These are phyloP conservation scores for Parachaetomium inaequale DNA, from an alignment of 495 filamentous ascomycete genomes.

Conservation along the genomic window DNA sequence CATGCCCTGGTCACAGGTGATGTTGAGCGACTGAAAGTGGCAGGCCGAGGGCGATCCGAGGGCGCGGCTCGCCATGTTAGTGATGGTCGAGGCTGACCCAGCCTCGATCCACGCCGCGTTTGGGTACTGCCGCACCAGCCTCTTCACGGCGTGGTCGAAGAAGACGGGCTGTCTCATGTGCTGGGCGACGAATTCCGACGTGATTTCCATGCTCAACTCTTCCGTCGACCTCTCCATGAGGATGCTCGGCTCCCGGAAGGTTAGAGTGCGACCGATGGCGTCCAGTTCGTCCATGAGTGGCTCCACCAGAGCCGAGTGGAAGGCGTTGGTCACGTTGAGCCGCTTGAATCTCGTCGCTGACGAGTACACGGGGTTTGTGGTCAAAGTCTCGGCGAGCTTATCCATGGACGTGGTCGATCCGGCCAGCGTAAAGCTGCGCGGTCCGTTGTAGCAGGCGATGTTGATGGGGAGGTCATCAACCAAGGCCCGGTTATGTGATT, in stretches of 20 bases:
- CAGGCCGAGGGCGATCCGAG: not conserved
- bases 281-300: constrained; percentile 34
- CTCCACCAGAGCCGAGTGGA: constrained; percentile 49
- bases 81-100: not conserved
- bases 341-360: constrained; percentile 27
- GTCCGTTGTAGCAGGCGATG: constrained; percentile 5
- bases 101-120: not conserved
- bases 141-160: not conserved
- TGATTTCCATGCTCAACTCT: not conserved
- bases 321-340: constrained; percentile 50
- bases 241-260: not conserved
- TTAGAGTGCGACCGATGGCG: not conserved
- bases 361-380: not conserved
- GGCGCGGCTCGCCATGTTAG: not conserved
- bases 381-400: not conserved
- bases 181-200: not conserved
- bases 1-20: constrained; percentile 35
- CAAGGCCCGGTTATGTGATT: not conserved
- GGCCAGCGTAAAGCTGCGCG: not conserved
- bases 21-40: constrained; percentile 44
- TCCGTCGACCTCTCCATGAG: not conserved
- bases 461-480: not conserved
- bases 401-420: not conserved
- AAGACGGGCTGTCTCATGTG: not conserved
- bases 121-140: not conserved